phyloP scores from a whole-genome alignment of 352 stramenopile genomes.

The Globisporangium orthogonon region DNA sequence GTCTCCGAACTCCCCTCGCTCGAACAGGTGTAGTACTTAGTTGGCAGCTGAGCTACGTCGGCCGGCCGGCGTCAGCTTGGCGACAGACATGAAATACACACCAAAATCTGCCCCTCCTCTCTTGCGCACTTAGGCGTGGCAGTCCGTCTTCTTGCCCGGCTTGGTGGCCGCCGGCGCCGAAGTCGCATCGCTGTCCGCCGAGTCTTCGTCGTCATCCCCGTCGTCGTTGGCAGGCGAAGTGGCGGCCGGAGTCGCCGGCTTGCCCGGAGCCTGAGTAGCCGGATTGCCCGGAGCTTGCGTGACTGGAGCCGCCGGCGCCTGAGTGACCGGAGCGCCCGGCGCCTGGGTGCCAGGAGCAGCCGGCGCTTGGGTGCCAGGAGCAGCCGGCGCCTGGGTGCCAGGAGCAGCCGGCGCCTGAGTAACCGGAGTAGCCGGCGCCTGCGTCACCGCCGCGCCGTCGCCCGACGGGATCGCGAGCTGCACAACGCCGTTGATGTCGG shows the following conservation, averaged over 20 bases:
- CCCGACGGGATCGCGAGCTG: slow-evolving; percentile 22
- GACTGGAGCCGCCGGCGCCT: not conserved
- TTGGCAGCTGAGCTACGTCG: too few species aligned
- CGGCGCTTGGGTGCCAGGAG: not conserved
- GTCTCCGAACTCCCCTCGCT: not conserved
- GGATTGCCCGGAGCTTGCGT: not conserved
- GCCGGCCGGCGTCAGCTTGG: not conserved
- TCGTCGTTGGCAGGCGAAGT: not conserved
- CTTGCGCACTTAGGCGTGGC: slow-evolving; percentile 3
- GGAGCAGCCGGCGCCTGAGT: not conserved
- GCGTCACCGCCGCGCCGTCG: slow-evolving; percentile 4
- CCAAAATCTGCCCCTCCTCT: not conserved
- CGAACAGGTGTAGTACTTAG: not conserved
- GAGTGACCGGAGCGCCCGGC: not conserved
- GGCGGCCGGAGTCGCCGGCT: not conserved
- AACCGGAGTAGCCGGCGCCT: not conserved
- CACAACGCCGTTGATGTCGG: slow-evolving; percentile 17
- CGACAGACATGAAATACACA: slow-evolving; percentile 1
- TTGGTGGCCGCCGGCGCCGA: not conserved
- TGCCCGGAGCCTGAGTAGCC: not conserved
- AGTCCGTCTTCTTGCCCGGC: slow-evolving; percentile 6
- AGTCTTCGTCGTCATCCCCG: not conserved
- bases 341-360: not conserved
- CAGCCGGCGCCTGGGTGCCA: not conserved
- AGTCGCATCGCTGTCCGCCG: not conserved